Evolutionary conservation across 495 filamentous ascomycete species (phyloP).

Genomic region (Hyaloscypha finlandica): DNA sequence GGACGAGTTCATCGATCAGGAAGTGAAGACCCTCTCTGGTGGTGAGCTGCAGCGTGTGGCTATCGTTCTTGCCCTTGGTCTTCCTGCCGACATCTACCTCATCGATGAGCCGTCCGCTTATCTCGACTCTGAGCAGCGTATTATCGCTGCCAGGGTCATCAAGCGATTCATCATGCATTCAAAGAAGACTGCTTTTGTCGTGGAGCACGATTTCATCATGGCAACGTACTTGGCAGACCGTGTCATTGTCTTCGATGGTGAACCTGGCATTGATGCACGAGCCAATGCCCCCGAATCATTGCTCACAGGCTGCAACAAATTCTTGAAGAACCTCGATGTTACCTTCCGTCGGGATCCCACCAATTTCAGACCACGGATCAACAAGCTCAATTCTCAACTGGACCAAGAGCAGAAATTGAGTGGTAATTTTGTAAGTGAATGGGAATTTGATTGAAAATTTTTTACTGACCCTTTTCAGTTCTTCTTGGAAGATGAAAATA

Average conservation of each 20-base stretch:
- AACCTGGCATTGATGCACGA: conserved; percentile 82
- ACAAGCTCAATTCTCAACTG: conserved; percentile 92
- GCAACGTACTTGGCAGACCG: conserved; percentile 94
- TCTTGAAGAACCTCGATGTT: conserved; percentile 93
- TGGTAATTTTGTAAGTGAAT: conserved; percentile 81
- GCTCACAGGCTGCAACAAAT: conserved; percentile 94
- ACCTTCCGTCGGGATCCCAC: conserved; percentile 98
- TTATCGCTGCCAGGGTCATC: conserved; percentile 93
- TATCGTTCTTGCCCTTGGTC: conserved; percentile 90
- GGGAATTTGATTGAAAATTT: background rate
- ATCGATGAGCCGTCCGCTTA: conserved; percentile 96
- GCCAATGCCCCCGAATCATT: conserved; percentile 90
- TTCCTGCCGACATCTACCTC: conserved; percentile 97
- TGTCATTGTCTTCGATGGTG: conserved; percentile 96
- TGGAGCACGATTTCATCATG: conserved; percentile 99
- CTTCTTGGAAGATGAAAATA: conserved; percentile 34
- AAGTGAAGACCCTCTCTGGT: conserved; percentile 97
- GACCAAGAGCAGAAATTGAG: conserved; percentile 95
- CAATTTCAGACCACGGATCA: conserved; percentile 95
- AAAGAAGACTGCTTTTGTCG: conserved; percentile 98
- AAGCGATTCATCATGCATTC: conserved; percentile 99
- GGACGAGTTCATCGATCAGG: conserved; percentile 98
- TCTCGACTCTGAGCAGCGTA: conserved; percentile 98
- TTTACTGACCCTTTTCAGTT: conserved; percentile 27
- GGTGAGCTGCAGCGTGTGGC: conserved; percentile 99